Conservation (phyloP, 805 yeast genomes). For the Blastobotrys parvus region DNA sequence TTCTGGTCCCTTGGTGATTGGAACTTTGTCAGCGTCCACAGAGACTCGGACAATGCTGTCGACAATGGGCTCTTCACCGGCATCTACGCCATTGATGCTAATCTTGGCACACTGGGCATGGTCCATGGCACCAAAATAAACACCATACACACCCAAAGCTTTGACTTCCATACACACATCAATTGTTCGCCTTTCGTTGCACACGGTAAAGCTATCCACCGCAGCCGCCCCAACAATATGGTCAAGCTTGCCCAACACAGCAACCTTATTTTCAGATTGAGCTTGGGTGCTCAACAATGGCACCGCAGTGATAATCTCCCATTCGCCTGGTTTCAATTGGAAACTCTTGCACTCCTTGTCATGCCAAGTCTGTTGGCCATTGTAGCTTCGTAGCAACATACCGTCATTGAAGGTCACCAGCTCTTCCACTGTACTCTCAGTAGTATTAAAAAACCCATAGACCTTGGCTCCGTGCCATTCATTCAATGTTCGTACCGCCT, state of each 20-base stretch:
- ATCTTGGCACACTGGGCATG: too few relatives aligned
- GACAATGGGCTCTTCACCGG: too few relatives aligned
- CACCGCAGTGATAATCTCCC: conserved; percentile 15
- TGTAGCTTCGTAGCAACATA: conserved; percentile 1
- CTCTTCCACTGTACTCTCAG: background rate
- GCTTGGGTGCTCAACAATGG: conserved; percentile 2
- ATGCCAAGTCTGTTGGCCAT: background rate
- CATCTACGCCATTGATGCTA: too few relatives aligned
- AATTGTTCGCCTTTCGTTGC: background rate
- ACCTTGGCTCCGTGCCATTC: background rate
- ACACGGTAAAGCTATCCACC: background rate
- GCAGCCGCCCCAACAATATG: background rate
- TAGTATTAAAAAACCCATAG: conserved; percentile 11
- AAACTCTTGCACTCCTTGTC: too few relatives aligned
- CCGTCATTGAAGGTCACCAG: conserved; percentile 3
- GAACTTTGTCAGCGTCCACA: too few relatives aligned
- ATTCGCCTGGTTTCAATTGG: conserved; percentile 11
- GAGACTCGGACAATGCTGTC: too few relatives aligned
- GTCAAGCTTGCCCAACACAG: background rate
- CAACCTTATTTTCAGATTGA: background rate
- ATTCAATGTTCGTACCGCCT: conserved; percentile 6
- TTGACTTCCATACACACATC: background rate
- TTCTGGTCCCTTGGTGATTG: too few relatives aligned
- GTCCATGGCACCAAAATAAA: too few relatives aligned
- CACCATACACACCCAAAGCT: background rate